Evolutionary conservation across 208 protist genomes (phyloP).

Genomic region (Wallacemonas rigidus): DNA sequence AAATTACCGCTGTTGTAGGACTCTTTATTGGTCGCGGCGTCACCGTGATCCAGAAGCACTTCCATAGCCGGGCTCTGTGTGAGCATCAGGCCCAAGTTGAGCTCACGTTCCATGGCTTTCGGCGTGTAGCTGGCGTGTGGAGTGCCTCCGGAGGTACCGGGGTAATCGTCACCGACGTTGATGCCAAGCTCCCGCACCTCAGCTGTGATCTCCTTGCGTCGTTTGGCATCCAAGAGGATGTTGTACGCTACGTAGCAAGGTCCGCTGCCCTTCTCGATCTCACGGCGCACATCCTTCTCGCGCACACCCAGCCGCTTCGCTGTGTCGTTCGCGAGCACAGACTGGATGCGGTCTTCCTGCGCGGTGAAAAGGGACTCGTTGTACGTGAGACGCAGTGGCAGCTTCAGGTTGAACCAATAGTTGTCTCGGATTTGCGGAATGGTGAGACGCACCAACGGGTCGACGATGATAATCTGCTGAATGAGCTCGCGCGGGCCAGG

Average conservation of each 20-base stretch:
- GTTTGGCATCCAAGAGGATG: slow-evolving; percentile 77
- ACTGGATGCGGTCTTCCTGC: slow-evolving; percentile 73
- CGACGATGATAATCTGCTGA: slow-evolving; percentile 86
- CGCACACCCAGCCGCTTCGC: slow-evolving; percentile 55
- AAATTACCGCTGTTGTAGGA: slow-evolving; percentile 80
- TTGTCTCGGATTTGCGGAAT: slow-evolving; percentile 91
- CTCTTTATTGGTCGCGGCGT: slow-evolving; percentile 74
- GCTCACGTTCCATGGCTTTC: slow-evolving; percentile 78
- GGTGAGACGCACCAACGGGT: slow-evolving; percentile 88
- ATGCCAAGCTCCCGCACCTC: slow-evolving; percentile 57
- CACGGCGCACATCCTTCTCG: slow-evolving; percentile 67
- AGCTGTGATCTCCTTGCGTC: slow-evolving; percentile 60
- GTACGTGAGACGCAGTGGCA: slow-evolving; percentile 83
- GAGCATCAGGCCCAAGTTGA: slow-evolving; percentile 86
- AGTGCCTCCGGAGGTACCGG: neutral
- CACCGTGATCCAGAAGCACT: slow-evolving; percentile 64
- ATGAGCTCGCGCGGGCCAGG: slow-evolving; percentile 76
- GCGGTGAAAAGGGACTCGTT: slow-evolving; percentile 69
- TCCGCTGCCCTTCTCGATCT: slow-evolving; percentile 67
- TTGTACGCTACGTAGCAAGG: slow-evolving; percentile 81
- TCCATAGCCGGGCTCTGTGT: slow-evolving; percentile 90
- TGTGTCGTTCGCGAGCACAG: slow-evolving; percentile 61
- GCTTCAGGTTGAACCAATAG: slow-evolving; percentile 83
- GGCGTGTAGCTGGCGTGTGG: slow-evolving; percentile 24
- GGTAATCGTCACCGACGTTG: slow-evolving; percentile 20